These are phyloP conservation scores for Euphorbia peplus DNA, from an alignment of 345 rosid genomes.

Conservation along the genomic window DNA sequence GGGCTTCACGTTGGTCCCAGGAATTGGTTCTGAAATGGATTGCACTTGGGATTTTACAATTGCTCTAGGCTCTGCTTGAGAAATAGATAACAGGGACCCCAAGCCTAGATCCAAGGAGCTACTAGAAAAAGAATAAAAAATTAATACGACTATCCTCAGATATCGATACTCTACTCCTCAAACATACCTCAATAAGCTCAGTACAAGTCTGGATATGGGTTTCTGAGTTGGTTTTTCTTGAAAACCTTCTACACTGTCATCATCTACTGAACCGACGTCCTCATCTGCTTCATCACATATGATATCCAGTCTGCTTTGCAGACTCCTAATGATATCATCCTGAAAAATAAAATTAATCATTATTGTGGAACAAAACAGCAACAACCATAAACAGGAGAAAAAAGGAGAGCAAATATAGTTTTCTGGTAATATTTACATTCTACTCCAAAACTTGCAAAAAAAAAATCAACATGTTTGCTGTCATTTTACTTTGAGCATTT, in stretches of 20 bases:
- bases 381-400: slow-evolving; percentile 6
- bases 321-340: slow-evolving; percentile 81
- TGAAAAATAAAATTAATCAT: slow-evolving; percentile 29
- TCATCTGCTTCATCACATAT: slow-evolving; percentile 76
- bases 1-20: neutral
- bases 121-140: neutral
- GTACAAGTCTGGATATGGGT: slow-evolving; percentile 40
- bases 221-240: slow-evolving; percentile 25
- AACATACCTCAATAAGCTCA: slow-evolving; percentile 54
- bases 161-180: neutral
- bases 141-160: neutral
- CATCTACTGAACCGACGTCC: slow-evolving; percentile 30
- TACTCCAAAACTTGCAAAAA: neutral
- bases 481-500: neutral
- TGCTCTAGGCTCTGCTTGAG: neutral
- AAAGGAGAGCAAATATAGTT: neutral
- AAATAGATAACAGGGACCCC: neutral
- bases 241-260: slow-evolving; percentile 31
- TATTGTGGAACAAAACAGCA: slow-evolving; percentile 2
- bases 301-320: slow-evolving; percentile 82
- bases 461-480: neutral
- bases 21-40: neutral
- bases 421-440: neutral
- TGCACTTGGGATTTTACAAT: neutral
- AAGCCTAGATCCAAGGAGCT: neutral